Evolutionary conservation across 768 basidiomycete species (phyloP).

Genomic region (Tricholoma hemisulphureum): DNA sequence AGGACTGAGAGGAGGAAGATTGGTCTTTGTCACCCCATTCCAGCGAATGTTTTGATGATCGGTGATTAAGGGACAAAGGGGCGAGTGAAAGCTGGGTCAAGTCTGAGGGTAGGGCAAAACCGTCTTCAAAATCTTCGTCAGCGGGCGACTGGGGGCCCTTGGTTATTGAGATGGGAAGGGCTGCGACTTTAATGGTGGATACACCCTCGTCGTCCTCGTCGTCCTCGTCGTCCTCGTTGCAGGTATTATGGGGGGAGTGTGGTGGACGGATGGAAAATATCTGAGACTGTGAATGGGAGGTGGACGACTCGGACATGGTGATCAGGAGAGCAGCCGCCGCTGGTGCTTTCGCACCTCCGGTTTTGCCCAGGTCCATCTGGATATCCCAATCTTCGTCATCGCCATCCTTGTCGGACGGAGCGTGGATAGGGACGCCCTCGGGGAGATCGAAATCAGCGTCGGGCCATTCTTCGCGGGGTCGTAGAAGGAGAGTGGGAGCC

Average conservation of each 20-base stretch:
- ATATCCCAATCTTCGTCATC: slow-evolving; percentile 79
- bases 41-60: slow-evolving; percentile 78
- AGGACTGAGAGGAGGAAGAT: slow-evolving; percentile 82
- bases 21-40: slow-evolving; percentile 87
- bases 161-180: slow-evolving; percentile 41
- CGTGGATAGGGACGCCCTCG: slow-evolving; percentile 66
- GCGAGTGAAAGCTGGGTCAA: slow-evolving; percentile 81
- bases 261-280: slow-evolving; percentile 70
- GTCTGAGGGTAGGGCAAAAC: slow-evolving; percentile 75
- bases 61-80: slow-evolving; percentile 71
- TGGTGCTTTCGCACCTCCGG: slow-evolving; percentile 49
- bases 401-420: slow-evolving; percentile 64
- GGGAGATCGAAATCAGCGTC: slow-evolving; percentile 87
- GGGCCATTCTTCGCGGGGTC: slow-evolving; percentile 78
- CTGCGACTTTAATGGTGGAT: slow-evolving; percentile 77
- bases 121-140: slow-evolving; percentile 83
- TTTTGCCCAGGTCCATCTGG: slow-evolving; percentile 67
- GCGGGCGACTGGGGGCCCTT: slow-evolving; percentile 40
- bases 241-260: slow-evolving; percentile 41
- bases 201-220: slow-evolving; percentile 81
- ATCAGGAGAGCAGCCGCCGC: slow-evolving; percentile 37
- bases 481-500: slow-evolving; percentile 50
- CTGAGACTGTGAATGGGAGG: slow-evolving; percentile 33
- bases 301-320: slow-evolving; percentile 37
- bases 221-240: slow-evolving; percentile 56